These are phyloP conservation scores for Dillenia suffruticosa DNA, from an alignment of 164 flowering plant genomes.

Conservation along the genomic window DNA sequence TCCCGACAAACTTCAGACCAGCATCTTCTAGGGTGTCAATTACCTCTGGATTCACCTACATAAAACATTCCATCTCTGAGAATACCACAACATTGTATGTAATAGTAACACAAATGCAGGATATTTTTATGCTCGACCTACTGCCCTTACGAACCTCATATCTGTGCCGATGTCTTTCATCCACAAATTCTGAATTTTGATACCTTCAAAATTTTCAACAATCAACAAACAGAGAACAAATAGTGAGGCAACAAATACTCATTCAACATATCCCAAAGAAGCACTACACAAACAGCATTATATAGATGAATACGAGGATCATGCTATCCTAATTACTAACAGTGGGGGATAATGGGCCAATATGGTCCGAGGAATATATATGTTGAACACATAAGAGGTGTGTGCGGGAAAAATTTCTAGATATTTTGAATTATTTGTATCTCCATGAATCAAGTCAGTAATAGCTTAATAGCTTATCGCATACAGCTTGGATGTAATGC, in stretches of 20 bases:
- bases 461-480: slow-evolving; percentile 8
- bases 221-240: background rate
- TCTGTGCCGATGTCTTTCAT: slow-evolving; percentile 97
- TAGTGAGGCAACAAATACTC: too few species aligned
- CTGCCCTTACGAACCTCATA: slow-evolving; percentile 57
- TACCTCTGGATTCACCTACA: slow-evolving; percentile 86
- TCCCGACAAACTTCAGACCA: slow-evolving; percentile 88
- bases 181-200: slow-evolving; percentile 55
- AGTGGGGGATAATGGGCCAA: too few species aligned
- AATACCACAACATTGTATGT: background rate
- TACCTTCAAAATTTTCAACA: slow-evolving; percentile 35
- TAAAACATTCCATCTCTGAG: slow-evolving; percentile 2
- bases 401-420: too few species aligned
- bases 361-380: too few species aligned
- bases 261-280: too few species aligned
- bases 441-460: too few species aligned
- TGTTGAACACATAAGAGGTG: too few species aligned
- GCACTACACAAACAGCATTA: too few species aligned
- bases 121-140: background rate
- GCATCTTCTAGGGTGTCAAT: slow-evolving; percentile 60
- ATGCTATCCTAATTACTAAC: too few species aligned
- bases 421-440: too few species aligned
- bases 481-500: slow-evolving; percentile 80
- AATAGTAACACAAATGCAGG: background rate
- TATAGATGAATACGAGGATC: too few species aligned